These are phyloP conservation scores for Haplosporangium sp. DNA, from an alignment of 371 early-diverging fungal genomes.

Conservation along the genomic window DNA sequence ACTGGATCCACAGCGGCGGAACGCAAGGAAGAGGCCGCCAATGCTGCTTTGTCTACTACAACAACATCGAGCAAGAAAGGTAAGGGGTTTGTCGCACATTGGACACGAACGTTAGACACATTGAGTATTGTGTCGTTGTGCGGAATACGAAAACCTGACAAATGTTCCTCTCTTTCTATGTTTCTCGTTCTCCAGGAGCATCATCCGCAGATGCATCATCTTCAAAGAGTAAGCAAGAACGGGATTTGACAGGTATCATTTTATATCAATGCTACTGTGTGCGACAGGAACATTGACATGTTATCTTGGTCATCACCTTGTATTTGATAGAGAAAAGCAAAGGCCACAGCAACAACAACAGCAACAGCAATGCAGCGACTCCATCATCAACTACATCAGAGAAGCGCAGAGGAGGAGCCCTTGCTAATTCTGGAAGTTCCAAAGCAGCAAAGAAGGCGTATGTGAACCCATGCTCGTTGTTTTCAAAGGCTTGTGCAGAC, in stretches of 20 bases:
- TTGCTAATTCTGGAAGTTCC: constrained; percentile 15
- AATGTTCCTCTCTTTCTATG: no score
- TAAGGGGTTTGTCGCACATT: background rate
- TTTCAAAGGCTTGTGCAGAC: no score
- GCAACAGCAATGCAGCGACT: constrained; percentile 18
- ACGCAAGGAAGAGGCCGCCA: constrained; percentile 51
- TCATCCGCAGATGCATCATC: constrained; percentile 30
- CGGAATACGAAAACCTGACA: no score
- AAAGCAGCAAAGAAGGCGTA: constrained; percentile 53
- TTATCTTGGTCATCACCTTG: background rate
- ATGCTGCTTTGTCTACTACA: constrained; percentile 14
- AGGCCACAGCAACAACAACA: constrained; percentile 16
- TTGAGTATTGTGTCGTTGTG: no score
- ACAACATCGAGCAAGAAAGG: constrained; percentile 41
- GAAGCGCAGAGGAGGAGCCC: constrained; percentile 34
- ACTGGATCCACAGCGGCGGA: constrained; percentile 28
- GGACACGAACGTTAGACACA: background rate
- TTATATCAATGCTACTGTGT: no score
- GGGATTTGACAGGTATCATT: no score
- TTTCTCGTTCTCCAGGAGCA: constrained; percentile 2
- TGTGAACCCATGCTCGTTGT: constrained; percentile 1
- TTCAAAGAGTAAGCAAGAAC: constrained; percentile 35
- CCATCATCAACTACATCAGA: constrained; percentile 26
- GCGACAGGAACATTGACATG: background rate
- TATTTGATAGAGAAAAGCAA: constrained; percentile 30